Base-by-base conservation (phyloP, 148 eudicot genomes). In the Bassia scoparia region DNA sequence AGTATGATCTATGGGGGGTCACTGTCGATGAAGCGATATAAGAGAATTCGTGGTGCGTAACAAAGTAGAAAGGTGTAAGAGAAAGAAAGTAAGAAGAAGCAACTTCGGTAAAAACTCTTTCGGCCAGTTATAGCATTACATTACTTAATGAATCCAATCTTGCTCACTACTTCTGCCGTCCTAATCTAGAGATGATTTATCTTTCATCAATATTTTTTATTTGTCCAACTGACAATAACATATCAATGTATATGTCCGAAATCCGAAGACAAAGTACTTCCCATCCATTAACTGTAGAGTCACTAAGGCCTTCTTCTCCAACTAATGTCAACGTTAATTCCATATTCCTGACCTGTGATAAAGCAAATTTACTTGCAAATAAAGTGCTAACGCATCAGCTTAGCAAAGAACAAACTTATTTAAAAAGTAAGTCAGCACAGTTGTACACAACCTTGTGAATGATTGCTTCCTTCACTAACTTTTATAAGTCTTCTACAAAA, bases 111-210 rank as follows among this genome's bases (percentile, higher is more conserved):
- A 94, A 94, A 4, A 91, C 80, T 81, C 84, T 91, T 76, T 91
- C 96, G 67, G 67, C 98, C 98, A 29, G 90, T 88, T 64, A n/a
- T n/a, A 94, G 98, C 98, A 94, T 94, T 70, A 91, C 93, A 87
- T 89, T n/a, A 94, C 77, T 94, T 94, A 58, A 94, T 80, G 80
- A 75, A 91, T 59, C 93, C 93, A 53, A 78, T 89, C 56, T 85
- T 82, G 21, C 79, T 83, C 24, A 83, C 58, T 70, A 77, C 78
- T 29, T 64, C 77, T 71, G 82, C 67, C 49, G 69, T 77, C 67
- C 58, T 67, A n/a, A n/a, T 67, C 77, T 85, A 24, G 98, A 94
- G 53, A 94, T 71, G 77, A 91, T 80, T 76, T 91, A 82, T 78
- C 95, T 87, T 37, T 97, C 98, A 84, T 91, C 98, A 70, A 83